Evolutionary conservation across 179 eudicot genomes (phyloP).

Genomic region (Spinacia oleracea): DNA sequence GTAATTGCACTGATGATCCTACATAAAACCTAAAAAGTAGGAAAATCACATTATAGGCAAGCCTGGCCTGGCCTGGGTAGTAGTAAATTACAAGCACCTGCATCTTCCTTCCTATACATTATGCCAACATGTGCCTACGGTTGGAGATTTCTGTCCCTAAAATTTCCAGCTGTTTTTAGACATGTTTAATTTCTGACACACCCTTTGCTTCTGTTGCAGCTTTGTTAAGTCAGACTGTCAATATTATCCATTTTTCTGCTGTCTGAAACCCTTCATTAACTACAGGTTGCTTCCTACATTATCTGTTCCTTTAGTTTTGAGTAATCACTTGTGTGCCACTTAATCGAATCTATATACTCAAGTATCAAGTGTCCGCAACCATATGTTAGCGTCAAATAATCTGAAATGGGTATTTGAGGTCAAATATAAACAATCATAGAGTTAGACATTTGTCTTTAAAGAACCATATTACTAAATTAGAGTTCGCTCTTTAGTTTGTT

Average conservation of each 20-base stretch:
- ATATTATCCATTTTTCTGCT: slow-evolving; percentile 13
- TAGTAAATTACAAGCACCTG: slow-evolving; percentile 26
- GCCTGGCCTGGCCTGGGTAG: no score
- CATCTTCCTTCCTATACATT: slow-evolving; percentile 21
- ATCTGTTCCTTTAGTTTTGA: neutral
- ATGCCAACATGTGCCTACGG: slow-evolving; percentile 40
- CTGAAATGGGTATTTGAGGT: neutral
- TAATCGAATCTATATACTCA: neutral
- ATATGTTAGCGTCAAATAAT: neutral
- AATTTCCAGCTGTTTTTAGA: slow-evolving; percentile 36
- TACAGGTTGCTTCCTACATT: neutral
- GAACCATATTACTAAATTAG: neutral
- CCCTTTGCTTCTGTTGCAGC: slow-evolving; percentile 11
- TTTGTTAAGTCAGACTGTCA: neutral
- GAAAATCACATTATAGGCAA: slow-evolving; percentile 24
- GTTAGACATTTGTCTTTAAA: neutral
- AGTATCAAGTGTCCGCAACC: no score
- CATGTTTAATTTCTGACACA: slow-evolving; percentile 33
- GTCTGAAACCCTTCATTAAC: slow-evolving; percentile 15
- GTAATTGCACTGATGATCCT: slow-evolving; percentile 31
- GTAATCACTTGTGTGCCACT: neutral
- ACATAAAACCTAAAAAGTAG: slow-evolving; percentile 26
- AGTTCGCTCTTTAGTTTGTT: neutral
- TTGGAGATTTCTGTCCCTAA: slow-evolving; percentile 37
- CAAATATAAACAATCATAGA: neutral